These are phyloP conservation scores for Bauhinia variegata DNA, from an alignment of 306 rosid genomes.

Conservation along the genomic window DNA sequence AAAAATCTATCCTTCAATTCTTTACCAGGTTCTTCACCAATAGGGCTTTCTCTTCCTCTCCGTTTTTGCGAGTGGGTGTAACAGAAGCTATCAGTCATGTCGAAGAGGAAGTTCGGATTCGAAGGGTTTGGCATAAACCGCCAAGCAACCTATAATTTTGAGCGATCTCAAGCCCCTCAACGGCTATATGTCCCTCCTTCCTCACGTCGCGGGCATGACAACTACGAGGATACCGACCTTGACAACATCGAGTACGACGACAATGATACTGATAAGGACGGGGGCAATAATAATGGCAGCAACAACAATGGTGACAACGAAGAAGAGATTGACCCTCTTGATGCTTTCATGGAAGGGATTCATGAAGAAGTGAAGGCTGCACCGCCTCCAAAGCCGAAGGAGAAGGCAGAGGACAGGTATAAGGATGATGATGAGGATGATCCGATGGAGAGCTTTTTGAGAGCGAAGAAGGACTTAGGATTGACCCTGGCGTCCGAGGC, in stretches of 20 bases:
- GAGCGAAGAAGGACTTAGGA: constrained; percentile 88
- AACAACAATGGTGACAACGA: constrained; percentile 26
- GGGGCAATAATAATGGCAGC: constrained; percentile 16
- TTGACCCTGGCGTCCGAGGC: constrained; percentile 89
- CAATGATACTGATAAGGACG: constrained; percentile 39
- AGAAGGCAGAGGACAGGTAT: constrained; percentile 72
- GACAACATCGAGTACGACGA: constrained; percentile 80
- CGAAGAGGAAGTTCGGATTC: constrained; percentile 89
- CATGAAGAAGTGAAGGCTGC: constrained; percentile 84
- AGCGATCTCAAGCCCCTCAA: constrained; percentile 79
- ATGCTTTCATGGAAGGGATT: constrained; percentile 96
- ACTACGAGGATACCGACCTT: constrained; percentile 79
- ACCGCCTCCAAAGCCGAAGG: constrained; percentile 70
- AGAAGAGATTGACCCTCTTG: constrained; percentile 84
- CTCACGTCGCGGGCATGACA: constrained; percentile 75
- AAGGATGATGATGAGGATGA: constrained; percentile 85
- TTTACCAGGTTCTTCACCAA: neutral
- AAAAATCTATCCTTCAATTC: neutral
- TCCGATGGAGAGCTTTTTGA: constrained; percentile 86
- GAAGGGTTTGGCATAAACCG: constrained; percentile 95
- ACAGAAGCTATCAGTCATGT: constrained; percentile 46
- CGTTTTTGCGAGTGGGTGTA: neutral
- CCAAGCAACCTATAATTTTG: constrained; percentile 81
- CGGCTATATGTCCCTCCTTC: constrained; percentile 90
- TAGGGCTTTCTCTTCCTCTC: constrained; percentile 41